Percentiles rank a stretch among this genome's conserved stretches.
Conservation (phyloP, 2,329 filamentous ascomycete species). For the Raffaelea arxii region DNA sequence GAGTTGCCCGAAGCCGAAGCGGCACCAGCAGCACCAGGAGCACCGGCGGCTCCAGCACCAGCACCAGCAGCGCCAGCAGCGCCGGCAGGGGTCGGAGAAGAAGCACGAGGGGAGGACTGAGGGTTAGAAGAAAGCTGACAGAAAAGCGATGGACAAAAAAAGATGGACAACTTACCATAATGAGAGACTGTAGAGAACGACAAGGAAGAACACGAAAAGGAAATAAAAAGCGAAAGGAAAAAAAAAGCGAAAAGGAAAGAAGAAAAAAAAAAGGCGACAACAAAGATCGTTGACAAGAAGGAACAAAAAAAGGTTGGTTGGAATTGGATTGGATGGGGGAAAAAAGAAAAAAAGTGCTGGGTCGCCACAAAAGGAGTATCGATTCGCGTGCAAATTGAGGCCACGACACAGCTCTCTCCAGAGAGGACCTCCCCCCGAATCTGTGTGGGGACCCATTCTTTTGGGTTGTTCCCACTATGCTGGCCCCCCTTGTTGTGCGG, state of each 20-base stretch:
- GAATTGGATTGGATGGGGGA: no score
- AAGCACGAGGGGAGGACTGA: constrained; percentile 49
- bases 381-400: constrained; percentile 10
- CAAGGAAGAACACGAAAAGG: background rate
- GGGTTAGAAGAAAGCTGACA: background rate
- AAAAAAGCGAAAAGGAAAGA: background rate
- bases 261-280: background rate
- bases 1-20: constrained; percentile 50
- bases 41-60: constrained; percentile 39
- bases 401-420: constrained; percentile 9
- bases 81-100: constrained; percentile 42
- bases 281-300: background rate
- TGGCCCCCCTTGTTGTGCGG: no score
- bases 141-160: background rate
- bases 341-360: background rate
- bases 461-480: background rate
- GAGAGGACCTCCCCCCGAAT: background rate
- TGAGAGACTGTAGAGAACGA: background rate
- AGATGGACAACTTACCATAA: background rate
- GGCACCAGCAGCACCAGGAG: constrained; percentile 23
- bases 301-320: background rate
- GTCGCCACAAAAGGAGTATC: background rate
- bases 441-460: background rate
- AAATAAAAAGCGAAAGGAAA: background rate
- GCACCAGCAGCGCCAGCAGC: no score